These are phyloP conservation scores for Aspergillus nidulans DNA, from an alignment of 495 filamentous ascomycete species.

Conservation along the genomic window DNA sequence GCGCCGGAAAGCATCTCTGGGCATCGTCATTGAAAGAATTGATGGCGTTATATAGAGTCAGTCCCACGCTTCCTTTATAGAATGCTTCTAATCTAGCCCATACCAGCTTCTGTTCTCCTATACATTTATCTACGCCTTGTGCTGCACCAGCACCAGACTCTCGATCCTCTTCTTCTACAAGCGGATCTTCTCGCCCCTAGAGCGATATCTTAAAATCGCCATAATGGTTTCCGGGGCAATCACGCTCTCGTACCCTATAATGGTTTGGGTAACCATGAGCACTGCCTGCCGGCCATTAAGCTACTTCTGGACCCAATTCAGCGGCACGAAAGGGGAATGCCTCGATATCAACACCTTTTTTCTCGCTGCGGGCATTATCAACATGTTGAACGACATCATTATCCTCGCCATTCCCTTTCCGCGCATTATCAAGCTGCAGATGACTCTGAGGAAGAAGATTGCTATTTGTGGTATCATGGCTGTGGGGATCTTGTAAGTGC, in stretches of 20 bases:
- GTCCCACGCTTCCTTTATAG: not conserved
- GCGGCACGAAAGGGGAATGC: not conserved
- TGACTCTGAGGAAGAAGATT: not conserved
- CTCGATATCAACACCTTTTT: not conserved
- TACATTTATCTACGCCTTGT: slow-evolving; percentile 25
- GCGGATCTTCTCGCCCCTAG: slow-evolving; percentile 1
- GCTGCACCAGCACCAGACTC: not conserved
- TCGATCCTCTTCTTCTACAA: slow-evolving; percentile 6
- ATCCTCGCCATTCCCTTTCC: not conserved
- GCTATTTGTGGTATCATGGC: not conserved
- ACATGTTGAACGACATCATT: not conserved
- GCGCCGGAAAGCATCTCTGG: slow-evolving; percentile 30
- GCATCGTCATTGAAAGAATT: slow-evolving; percentile 18
- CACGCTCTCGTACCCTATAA: not conserved
- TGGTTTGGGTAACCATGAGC: not conserved
- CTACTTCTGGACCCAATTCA: slow-evolving; percentile 4
- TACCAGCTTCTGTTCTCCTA: slow-evolving; percentile 28
- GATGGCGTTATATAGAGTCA: slow-evolving; percentile 14
- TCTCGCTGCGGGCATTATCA: not conserved
- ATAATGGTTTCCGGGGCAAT: not conserved
- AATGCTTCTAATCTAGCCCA: not conserved
- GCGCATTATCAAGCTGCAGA: not conserved
- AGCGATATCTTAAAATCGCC: not conserved
- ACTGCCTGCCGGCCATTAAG: not conserved
- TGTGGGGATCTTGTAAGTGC: not conserved